Percentiles rank a stretch among this genome's conserved stretches.
These are phyloP conservation scores for Symbiodinium natans DNA, from an alignment of 73 alveolate genomes.

Conservation along the genomic window DNA sequence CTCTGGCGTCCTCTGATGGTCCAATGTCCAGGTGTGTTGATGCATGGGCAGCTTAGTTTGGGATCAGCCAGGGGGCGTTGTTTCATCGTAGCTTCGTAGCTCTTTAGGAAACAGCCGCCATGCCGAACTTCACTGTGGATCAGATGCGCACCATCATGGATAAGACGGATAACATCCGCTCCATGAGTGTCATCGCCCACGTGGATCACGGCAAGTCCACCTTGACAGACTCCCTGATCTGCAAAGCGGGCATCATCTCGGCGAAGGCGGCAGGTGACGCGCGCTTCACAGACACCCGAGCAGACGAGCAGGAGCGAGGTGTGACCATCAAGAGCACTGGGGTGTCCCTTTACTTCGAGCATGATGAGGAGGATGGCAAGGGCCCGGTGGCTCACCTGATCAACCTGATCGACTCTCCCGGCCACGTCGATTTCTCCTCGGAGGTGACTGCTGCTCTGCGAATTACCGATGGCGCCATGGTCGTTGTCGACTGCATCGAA, in stretches of 20 bases:
- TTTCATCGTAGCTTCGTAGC: not conserved
- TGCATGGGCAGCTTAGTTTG: not conserved
- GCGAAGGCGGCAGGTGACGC: slow-evolving; percentile 99
- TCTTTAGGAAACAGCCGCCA: slow-evolving; percentile 60
- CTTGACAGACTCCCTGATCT: slow-evolving; percentile 97
- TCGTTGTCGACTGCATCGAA: slow-evolving; percentile 99
- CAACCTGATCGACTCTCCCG: slow-evolving; percentile 99
- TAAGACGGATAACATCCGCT: slow-evolving; percentile 98
- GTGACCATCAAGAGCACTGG: slow-evolving; percentile 99
- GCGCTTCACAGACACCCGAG: slow-evolving; percentile 99
- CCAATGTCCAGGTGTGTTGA: not conserved
- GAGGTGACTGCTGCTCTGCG: slow-evolving; percentile 99
- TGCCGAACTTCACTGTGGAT: slow-evolving; percentile 99
- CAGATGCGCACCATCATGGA: slow-evolving; percentile 99
- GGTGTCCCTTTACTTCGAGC: slow-evolving; percentile 99
- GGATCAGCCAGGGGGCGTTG: not conserved
- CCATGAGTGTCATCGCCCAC: slow-evolving; percentile 95
- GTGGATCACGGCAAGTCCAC: slow-evolving; percentile 99
- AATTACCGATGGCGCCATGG: slow-evolving; percentile 99
- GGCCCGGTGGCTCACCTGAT: slow-evolving; percentile 95
- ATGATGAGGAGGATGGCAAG: slow-evolving; percentile 95
- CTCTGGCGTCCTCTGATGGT: not conserved
- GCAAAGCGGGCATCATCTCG: slow-evolving; percentile 99
- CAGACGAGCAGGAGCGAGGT: slow-evolving; percentile 99
- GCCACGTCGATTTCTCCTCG: slow-evolving; percentile 99